phyloP scores from a whole-genome alignment of 225 moss, liverwort and hornwort genomes.

The Antitrichia curtipendula region DNA sequence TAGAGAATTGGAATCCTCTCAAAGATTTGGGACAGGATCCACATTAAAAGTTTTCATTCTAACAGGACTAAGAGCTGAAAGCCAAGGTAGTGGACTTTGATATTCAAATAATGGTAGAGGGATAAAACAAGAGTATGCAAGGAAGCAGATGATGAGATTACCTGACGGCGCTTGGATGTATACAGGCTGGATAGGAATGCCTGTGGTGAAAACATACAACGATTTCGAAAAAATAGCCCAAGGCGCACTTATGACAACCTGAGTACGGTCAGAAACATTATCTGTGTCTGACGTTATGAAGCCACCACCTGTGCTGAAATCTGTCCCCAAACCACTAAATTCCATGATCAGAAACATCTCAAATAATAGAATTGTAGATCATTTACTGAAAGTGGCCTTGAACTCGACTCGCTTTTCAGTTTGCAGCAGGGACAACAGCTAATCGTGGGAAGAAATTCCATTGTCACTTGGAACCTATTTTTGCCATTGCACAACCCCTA shows the following conservation, averaged over 20 bases:
- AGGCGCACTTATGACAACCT: conserved; percentile 24
- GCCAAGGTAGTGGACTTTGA: not conserved
- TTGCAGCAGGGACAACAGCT: not conserved
- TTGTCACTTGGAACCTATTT: not conserved
- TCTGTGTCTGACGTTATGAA: conserved; percentile 10
- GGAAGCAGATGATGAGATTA: not conserved
- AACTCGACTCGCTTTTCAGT: not conserved
- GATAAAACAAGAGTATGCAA: not conserved
- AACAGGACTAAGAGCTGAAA: not conserved
- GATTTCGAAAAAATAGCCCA: conserved; percentile 9
- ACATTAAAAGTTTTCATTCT: not conserved
- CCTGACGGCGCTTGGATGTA: conserved; percentile 43
- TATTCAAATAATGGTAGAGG: not conserved
- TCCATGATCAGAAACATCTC: not conserved
- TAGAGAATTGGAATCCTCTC: not conserved
- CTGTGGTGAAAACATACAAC: conserved; percentile 32
- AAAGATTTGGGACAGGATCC: not conserved
- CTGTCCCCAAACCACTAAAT: not conserved
- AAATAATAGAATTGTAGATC: not conserved
- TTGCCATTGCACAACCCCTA: not conserved
- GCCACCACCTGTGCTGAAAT: not conserved
- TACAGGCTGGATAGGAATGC: conserved; percentile 33
- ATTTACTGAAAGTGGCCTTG: not conserved
- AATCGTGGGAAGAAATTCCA: not conserved
- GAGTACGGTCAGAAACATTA: not conserved